These are phyloP conservation scores for Pseudogymnoascus sp. DNA, from an alignment of 2,329 filamentous ascomycete species.

Conservation along the genomic window DNA sequence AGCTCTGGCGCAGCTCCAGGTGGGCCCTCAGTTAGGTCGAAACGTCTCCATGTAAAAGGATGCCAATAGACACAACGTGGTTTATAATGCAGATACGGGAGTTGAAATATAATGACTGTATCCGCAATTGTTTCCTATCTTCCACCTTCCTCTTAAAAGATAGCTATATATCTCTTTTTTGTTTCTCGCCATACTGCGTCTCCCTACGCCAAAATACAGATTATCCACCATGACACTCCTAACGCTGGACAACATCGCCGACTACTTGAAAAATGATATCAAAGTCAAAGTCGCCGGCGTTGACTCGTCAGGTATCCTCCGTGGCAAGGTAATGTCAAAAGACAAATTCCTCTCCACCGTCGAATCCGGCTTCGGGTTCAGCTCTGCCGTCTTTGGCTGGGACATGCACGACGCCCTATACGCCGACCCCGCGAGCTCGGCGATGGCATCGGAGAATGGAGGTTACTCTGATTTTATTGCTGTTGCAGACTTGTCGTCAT, in stretches of 20 bases:
- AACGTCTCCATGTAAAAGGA: background rate
- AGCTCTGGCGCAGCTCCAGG: background rate
- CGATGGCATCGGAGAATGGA: slow-evolving; percentile 81
- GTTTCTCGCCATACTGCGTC: background rate
- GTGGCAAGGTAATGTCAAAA: slow-evolving; percentile 87
- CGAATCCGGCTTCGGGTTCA: slow-evolving; percentile 78
- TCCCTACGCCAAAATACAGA: background rate
- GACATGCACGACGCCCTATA: slow-evolving; percentile 95
- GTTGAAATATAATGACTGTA: background rate
- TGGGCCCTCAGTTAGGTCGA: background rate
- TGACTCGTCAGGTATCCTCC: slow-evolving; percentile 78
- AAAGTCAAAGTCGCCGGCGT: slow-evolving; percentile 82
- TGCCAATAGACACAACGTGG: background rate
- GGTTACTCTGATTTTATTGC: slow-evolving; percentile 83
- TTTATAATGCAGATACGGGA: background rate
- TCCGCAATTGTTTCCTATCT: background rate
- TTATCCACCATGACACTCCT: background rate
- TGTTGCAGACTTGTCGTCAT: slow-evolving; percentile 68
- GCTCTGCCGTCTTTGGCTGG: slow-evolving; percentile 91
- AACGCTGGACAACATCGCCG: slow-evolving; percentile 25
- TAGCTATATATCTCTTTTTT: background rate
- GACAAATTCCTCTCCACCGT: slow-evolving; percentile 83
- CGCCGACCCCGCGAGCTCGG: slow-evolving; percentile 70
- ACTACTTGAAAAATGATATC: slow-evolving; percentile 61
- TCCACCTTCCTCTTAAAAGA: background rate